These are phyloP conservation scores for Aspergillus panamensis DNA, from an alignment of 495 filamentous ascomycete species.

Conservation along the genomic window DNA sequence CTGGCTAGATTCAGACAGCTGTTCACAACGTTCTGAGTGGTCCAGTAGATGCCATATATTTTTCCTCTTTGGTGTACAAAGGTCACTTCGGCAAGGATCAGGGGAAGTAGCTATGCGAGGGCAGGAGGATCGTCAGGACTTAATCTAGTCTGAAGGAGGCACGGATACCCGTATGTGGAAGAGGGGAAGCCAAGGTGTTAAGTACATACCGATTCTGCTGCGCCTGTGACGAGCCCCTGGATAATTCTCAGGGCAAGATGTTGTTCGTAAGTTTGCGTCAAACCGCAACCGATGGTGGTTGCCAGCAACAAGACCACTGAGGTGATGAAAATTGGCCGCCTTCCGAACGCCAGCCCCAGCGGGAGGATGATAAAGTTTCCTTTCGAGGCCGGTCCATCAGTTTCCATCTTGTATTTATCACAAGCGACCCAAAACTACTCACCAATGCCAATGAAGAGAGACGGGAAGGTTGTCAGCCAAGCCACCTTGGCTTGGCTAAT, in stretches of 20 bases:
- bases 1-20: slow-evolving; percentile 30
- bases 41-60: slow-evolving; percentile 33
- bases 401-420: background rate
- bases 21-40: slow-evolving; percentile 33
- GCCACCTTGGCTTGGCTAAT: slow-evolving; percentile 27
- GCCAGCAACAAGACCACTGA: slow-evolving; percentile 21
- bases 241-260: slow-evolving; percentile 31
- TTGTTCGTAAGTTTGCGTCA: slow-evolving; percentile 24
- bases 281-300: slow-evolving; percentile 25
- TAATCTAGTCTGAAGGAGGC: no score
- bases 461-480: slow-evolving; percentile 33
- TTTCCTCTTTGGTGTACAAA: slow-evolving; percentile 33
- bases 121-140: no score
- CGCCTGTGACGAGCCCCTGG: slow-evolving; percentile 32
- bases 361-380: slow-evolving; percentile 33
- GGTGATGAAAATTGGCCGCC: slow-evolving; percentile 21
- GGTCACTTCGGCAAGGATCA: slow-evolving; percentile 34
- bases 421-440: slow-evolving; percentile 5
- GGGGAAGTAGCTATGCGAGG: slow-evolving; percentile 27
- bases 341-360: slow-evolving; percentile 26
- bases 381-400: background rate
- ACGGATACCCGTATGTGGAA: no score
- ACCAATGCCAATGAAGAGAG: slow-evolving; percentile 35
- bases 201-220: slow-evolving; percentile 34
- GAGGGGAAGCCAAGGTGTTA: no score